Percentiles rank a stretch among this genome's conserved stretches.
Conservation (phyloP, 495 filamentous ascomycete genomes). For the Tuber melanosporum region DNA sequence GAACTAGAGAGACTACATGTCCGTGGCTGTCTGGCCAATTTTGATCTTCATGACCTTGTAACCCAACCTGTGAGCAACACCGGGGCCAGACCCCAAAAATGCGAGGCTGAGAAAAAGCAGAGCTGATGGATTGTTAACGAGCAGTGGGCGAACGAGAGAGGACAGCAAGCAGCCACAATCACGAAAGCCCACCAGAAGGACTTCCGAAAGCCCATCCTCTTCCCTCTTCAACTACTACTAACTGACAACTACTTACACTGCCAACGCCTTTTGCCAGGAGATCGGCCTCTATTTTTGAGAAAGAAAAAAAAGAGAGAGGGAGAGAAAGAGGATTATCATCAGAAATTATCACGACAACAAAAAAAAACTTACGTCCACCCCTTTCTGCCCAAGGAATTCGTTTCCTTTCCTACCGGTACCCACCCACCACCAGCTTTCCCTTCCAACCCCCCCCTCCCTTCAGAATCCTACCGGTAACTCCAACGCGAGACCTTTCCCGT, state of each 20-base stretch:
- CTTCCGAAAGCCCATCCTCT: conserved; percentile 34
- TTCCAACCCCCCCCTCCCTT: background rate
- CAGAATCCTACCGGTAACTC: background rate
- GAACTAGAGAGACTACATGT: conserved; percentile 34
- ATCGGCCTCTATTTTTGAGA: background rate
- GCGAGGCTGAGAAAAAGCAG: conserved; percentile 36
- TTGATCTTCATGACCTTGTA: conserved; percentile 4
- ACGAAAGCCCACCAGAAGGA: conserved; percentile 28
- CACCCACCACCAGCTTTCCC: background rate
- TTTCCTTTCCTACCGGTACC: background rate
- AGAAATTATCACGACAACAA: background rate
- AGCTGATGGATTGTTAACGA: conserved; percentile 33
- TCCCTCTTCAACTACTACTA: conserved; percentile 22
- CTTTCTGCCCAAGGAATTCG: background rate
- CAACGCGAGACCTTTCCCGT: background rate
- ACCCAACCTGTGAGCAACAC: background rate
- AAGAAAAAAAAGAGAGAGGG: no score
- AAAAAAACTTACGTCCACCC: background rate
- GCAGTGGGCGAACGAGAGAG: conserved; percentile 29
- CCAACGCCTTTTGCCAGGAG: conserved; percentile 2
- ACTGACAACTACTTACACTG: conserved; percentile 23
- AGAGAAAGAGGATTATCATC: background rate
- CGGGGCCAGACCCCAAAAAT: background rate
- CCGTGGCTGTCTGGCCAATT: conserved; percentile 37
- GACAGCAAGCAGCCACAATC: conserved; percentile 24